Conservation (phyloP, 176 grass and related monocot species). For the Areca catechu region DNA sequence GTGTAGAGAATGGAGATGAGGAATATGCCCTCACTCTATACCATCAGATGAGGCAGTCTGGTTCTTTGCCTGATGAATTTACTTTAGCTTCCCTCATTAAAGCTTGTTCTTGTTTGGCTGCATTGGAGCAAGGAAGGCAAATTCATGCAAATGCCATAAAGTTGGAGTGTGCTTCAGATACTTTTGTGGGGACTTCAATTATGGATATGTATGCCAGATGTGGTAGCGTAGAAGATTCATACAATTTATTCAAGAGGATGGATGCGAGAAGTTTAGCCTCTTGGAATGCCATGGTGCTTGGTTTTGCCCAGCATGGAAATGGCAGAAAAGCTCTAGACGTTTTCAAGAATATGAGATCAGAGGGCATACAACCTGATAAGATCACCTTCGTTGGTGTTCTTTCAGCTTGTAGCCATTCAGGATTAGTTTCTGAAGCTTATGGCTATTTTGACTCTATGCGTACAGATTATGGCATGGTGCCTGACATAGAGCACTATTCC, state of each 20-base stretch:
- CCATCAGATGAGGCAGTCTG: conserved; percentile 22
- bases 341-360: conserved; percentile 10
- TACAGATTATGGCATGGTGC: conserved; percentile 11
- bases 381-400: conserved; percentile 19
- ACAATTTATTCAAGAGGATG: conserved; percentile 4
- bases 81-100: conserved; percentile 19
- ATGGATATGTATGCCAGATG: conserved; percentile 30
- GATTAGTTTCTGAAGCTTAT: conserved; percentile 16
- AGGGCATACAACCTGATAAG: conserved; percentile 15
- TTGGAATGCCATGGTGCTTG: conserved; percentile 1
- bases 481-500: conserved; percentile 22
- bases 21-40: conserved; percentile 15
- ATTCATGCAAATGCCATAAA: conserved; percentile 21
- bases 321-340: conserved; percentile 8
- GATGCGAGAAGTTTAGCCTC: conserved; percentile 8
- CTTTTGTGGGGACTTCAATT: conserved; percentile 20
- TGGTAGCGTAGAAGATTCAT: conserved; percentile 23
- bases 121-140: conserved; percentile 15
- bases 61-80: conserved; percentile 21
- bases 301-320: conserved; percentile 23
- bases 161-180: conserved; percentile 9
- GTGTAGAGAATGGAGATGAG: conserved; percentile 20
- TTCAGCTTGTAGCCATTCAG: conserved; percentile 22
- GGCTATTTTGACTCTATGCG: conserved; percentile 12
- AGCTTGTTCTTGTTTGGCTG: conserved; percentile 24